Conservation (phyloP, 1,139 yeast genomes). For the Sugiyamaella sp. region DNA sequence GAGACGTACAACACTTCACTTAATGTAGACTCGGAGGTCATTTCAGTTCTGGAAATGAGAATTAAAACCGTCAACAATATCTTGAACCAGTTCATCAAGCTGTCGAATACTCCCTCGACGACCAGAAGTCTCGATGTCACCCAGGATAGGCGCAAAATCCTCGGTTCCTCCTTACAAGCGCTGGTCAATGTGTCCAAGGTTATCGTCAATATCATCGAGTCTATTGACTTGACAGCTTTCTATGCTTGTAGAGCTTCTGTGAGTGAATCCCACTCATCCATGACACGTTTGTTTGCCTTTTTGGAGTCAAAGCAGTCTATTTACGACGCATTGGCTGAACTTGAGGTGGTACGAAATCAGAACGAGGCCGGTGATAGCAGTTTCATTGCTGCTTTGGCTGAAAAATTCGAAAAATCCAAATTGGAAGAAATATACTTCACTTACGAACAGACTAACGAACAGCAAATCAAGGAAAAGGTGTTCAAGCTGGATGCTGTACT, state of each 20-base stretch:
- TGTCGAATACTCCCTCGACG: conserved; percentile 19
- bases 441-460: conserved; percentile 26
- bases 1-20: conserved; percentile 32
- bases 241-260: conserved; percentile 32
- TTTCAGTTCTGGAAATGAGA: conserved; percentile 28
- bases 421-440: conserved; percentile 28
- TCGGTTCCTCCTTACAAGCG: conserved; percentile 31
- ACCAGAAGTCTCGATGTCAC: conserved; percentile 23
- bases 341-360: conserved; percentile 49
- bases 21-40: conserved; percentile 29
- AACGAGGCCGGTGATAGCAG: conserved; percentile 62
- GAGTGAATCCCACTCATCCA: conserved; percentile 48
- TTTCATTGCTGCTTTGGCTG: conserved; percentile 32
- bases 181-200: conserved; percentile 29
- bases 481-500: conserved; percentile 21
- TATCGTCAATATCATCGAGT: conserved; percentile 36
- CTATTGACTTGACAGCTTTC: conserved; percentile 37
- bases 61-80: conserved; percentile 24
- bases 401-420: conserved; percentile 29
- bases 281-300: conserved; percentile 72
- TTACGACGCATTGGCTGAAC: conserved; percentile 62
- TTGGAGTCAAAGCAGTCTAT: conserved; percentile 73
- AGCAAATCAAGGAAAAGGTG: conserved; percentile 24
- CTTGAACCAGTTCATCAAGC: conserved; percentile 20
- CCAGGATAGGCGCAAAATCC: conserved; percentile 31